Evolutionary conservation across 2,329 filamentous ascomycete species (phyloP).

Genomic region (Neonectria ditissima): DNA sequence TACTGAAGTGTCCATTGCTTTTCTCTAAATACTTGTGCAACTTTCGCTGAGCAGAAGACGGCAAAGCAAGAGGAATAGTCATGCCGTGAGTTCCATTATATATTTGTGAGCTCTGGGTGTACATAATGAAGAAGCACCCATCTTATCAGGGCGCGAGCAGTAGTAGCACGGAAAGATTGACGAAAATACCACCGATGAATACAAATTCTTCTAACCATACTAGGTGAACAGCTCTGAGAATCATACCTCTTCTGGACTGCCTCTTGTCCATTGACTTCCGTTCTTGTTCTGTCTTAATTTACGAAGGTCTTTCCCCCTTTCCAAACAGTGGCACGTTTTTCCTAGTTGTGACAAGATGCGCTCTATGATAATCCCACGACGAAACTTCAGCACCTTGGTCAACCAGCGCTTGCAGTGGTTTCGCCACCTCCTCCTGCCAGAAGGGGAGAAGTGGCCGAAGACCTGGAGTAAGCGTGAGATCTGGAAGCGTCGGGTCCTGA

Average conservation of each 20-base stretch:
- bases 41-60: too few species aligned
- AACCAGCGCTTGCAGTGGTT: conserved; percentile 1
- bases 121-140: too few species aligned
- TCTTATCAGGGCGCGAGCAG: too few species aligned
- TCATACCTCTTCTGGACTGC: neutral
- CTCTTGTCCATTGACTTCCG: neutral
- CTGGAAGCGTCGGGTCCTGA: conserved; percentile 1
- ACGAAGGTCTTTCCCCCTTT: neutral
- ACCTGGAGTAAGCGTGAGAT: neutral
- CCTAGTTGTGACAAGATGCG: neutral
- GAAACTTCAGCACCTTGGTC: conserved; percentile 2
- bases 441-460: neutral
- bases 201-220: neutral
- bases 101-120: too few species aligned
- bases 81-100: too few species aligned
- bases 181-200: neutral
- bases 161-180: neutral
- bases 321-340: neutral
- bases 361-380: conserved; percentile 1
- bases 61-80: too few species aligned
- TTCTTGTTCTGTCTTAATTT: neutral
- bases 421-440: conserved; percentile 1
- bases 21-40: too few species aligned
- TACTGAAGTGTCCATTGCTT: too few species aligned
- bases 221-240: neutral